Percentiles rank a stretch among this genome's conserved stretches.
These are phyloP conservation scores for Boletus sensibilis DNA, from an alignment of 768 basidiomycete genomes.

Conservation along the genomic window DNA sequence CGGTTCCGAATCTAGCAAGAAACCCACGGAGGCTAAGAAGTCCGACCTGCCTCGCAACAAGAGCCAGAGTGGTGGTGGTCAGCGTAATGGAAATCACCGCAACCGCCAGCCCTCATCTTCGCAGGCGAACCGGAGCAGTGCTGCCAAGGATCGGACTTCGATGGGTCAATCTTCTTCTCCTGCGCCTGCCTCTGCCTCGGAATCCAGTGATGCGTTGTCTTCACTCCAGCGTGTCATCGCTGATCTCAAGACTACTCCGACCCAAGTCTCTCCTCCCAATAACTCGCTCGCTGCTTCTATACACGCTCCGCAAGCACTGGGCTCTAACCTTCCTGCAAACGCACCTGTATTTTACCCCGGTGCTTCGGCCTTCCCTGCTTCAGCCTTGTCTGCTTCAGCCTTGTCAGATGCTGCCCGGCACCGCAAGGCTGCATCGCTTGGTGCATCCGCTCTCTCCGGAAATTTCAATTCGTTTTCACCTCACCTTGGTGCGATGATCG, in stretches of 20 bases:
- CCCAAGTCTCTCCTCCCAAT: slow-evolving; percentile 40
- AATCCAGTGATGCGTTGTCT: slow-evolving; percentile 77
- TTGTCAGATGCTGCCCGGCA: slow-evolving; percentile 58
- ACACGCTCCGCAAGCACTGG: slow-evolving; percentile 43
- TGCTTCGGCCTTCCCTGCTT: slow-evolving; percentile 51
- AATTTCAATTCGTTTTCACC: slow-evolving; percentile 75
- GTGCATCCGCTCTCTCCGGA: slow-evolving; percentile 53
- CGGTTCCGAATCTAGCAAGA: slow-evolving; percentile 71
- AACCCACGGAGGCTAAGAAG: slow-evolving; percentile 54
- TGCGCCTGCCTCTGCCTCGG: slow-evolving; percentile 50
- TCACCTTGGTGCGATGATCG: slow-evolving; percentile 80
- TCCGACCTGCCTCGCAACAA: slow-evolving; percentile 52
- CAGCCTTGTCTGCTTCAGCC: slow-evolving; percentile 51
- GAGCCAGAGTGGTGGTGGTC: slow-evolving; percentile 46
- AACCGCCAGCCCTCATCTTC: slow-evolving; percentile 59
- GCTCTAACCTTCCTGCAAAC: slow-evolving; percentile 58
- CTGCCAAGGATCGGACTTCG: slow-evolving; percentile 47
- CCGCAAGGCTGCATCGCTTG: slow-evolving; percentile 79
- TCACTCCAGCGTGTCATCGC: slow-evolving; percentile 92
- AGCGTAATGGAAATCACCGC: slow-evolving; percentile 50
- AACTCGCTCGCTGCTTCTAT: slow-evolving; percentile 44
- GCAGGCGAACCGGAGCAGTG: slow-evolving; percentile 53
- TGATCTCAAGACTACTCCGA: slow-evolving; percentile 82
- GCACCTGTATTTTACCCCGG: slow-evolving; percentile 78
- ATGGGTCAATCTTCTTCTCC: slow-evolving; percentile 41